Evolutionary conservation across 1,284 basidiomycete genomes (phyloP).

Genomic region (Golubevia sp.): DNA sequence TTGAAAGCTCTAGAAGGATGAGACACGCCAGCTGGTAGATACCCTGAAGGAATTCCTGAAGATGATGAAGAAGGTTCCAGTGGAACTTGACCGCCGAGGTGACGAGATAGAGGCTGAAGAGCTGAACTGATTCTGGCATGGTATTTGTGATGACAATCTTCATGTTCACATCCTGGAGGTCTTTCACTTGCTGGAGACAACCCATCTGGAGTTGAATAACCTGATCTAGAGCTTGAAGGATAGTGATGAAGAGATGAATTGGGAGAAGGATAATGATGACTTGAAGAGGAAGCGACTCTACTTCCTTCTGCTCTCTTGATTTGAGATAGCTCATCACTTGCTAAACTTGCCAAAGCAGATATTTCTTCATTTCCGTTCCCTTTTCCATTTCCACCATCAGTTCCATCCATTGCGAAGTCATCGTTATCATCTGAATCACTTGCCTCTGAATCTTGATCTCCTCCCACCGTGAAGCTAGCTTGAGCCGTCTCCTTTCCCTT

Average conservation of each 20-base stretch:
- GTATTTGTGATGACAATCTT: constrained; percentile 49
- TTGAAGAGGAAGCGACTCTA: constrained; percentile 14
- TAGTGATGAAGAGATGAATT: constrained; percentile 2
- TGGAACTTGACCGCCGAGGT: background rate
- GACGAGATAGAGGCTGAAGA: constrained; percentile 15
- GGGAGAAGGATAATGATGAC: background rate
- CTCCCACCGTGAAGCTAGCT: constrained; percentile 7
- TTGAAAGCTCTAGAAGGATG: background rate
- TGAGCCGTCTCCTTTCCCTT: background rate
- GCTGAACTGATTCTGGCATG: constrained; percentile 41
- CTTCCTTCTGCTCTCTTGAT: constrained; percentile 46
- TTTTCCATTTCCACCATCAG: background rate
- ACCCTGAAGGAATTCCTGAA: background rate
- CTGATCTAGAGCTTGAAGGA: constrained; percentile 3
- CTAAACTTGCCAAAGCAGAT: constrained; percentile 54
- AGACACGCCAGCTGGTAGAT: too few relatives aligned
- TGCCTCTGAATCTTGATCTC: constrained; percentile 30
- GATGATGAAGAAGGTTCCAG: constrained; percentile 1
- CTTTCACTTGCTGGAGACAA: constrained; percentile 4
- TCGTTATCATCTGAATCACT: constrained; percentile 42
- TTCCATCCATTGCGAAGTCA: background rate
- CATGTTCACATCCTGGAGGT: constrained; percentile 44
- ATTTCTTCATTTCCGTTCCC: constrained; percentile 32
- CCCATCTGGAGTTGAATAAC: background rate
- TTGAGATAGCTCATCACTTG: constrained; percentile 51